Base-by-base conservation (phyloP, 371 early-diverging fungal species). In the Mortierella sp. region DNA sequence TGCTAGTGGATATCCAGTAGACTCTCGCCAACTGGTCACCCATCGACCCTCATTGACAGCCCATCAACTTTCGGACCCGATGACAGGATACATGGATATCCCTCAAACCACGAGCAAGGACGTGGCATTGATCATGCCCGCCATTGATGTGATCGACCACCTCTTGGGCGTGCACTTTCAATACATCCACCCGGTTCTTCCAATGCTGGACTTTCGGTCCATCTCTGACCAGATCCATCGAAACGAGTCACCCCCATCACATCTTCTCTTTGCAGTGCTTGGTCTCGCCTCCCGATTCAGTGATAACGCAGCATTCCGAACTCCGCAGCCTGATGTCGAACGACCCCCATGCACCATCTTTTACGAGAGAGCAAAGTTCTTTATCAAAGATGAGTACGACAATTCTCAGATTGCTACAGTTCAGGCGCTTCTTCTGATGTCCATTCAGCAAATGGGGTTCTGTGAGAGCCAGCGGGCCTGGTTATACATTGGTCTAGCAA, bases 241-340 rank as follows among this genome's bases (percentile, higher is more conserved):
- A 19, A 29, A 49, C 28, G 63, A 73, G 13, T 58, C 62, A 9
- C 83, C 82, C 27, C 82, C 86, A 16, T 83, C 86, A 14, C 79
- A 91, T 45, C 63, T 92, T 17, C 60, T 90, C 54, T 88, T 90
- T 76, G 82, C 91, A 1, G 85, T 91, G 31, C 88, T 87, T 60
- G 89, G 90, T 0, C 78, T 90, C 0, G 87, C 90, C 3, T 87
- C 91, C n/a, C 85, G 91, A 17, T 85, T 86, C 43, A 89, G 88
- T 3, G 80, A 83, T 14, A 89, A 90, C 68, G 80, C 85, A 1
- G 64, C 81, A 14, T 86, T 90, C 22, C 78, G 83, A 44, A 72
- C 41, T 4, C 67, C 85, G 25, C 87, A 88, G 59, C 88, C 87
- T 2, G 76, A 73, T 8, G 50, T 63, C 25, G 76, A 79, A 2